These are phyloP conservation scores for Synchytrium microbalum DNA, from an alignment of 371 early-diverging fungal genomes.

Conservation along the genomic window DNA sequence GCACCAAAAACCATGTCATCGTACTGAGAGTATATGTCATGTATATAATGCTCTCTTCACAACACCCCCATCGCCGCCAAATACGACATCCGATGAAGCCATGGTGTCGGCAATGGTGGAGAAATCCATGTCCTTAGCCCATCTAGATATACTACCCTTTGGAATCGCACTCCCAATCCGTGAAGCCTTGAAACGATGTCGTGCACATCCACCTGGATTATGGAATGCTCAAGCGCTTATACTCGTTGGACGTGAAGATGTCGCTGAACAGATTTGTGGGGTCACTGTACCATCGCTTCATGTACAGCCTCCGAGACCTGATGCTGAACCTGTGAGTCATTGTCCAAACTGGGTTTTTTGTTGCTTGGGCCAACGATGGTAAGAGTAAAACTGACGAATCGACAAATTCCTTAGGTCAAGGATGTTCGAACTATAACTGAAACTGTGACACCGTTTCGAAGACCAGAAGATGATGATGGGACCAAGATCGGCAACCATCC, in stretches of 20 bases:
- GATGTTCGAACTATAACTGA: slow-evolving; percentile 5
- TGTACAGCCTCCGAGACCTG: neutral
- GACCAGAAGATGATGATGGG: neutral
- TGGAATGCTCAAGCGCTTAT: slow-evolving; percentile 39
- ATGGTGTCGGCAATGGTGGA: slow-evolving; percentile 31
- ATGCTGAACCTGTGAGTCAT: neutral
- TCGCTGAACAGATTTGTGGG: slow-evolving; percentile 42
- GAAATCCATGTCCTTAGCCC: slow-evolving; percentile 20
- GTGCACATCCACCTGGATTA: slow-evolving; percentile 30
- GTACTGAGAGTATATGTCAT: neutral
- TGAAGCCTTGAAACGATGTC: slow-evolving; percentile 34
- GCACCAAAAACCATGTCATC: neutral
- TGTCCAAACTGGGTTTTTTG: neutral
- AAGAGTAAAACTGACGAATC: slow-evolving; percentile 1
- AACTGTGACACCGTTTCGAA: neutral
- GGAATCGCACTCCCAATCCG: slow-evolving; percentile 41
- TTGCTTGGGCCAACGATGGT: slow-evolving; percentile 4
- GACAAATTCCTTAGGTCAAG: neutral
- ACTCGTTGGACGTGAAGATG: slow-evolving; percentile 52
- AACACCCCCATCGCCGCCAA: slow-evolving; percentile 11
- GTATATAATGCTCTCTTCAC: slow-evolving; percentile 4
- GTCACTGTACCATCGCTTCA: neutral
- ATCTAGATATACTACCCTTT: slow-evolving; percentile 38
- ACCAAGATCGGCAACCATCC: neutral
- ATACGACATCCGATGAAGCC: neutral